These are phyloP conservation scores for Parathielavia hyrcaniae DNA, from an alignment of 495 filamentous ascomycete genomes.

Conservation along the genomic window DNA sequence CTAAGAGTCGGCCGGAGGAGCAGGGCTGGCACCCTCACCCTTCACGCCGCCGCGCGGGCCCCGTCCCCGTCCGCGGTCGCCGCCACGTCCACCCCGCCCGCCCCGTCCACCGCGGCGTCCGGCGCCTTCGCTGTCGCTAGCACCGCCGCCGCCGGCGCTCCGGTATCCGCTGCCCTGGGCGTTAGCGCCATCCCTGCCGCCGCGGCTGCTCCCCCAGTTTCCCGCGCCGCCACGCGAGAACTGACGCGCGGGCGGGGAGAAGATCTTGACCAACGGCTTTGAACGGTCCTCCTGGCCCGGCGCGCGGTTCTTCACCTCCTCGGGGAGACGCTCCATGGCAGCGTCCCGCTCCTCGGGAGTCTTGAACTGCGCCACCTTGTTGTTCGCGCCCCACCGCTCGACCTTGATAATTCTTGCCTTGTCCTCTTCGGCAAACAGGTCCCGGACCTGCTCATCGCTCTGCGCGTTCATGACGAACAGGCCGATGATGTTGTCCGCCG, in stretches of 20 bases:
- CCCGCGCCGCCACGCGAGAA: constrained; percentile 58
- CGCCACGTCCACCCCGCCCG: constrained; percentile 50
- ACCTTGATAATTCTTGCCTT: constrained; percentile 69
- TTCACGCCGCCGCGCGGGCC: constrained; percentile 56
- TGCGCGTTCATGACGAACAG: constrained; percentile 79
- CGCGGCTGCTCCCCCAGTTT: constrained; percentile 66
- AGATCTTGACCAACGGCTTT: constrained; percentile 74
- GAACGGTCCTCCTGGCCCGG: constrained; percentile 53
- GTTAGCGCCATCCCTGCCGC: constrained; percentile 40
- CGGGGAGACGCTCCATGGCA: constrained; percentile 63
- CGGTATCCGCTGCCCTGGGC: constrained; percentile 57
- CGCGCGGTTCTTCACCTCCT: constrained; percentile 63
- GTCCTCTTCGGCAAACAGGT: constrained; percentile 75
- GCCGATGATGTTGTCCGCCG: constrained; percentile 54
- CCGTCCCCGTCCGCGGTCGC: constrained; percentile 51
- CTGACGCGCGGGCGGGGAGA: constrained; percentile 51
- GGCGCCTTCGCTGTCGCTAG: constrained; percentile 75
- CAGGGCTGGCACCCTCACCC: constrained; percentile 46
- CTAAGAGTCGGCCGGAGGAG: constrained; percentile 47
- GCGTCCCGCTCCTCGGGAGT: constrained; percentile 68
- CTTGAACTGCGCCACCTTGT: constrained; percentile 75
- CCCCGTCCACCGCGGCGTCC: constrained; percentile 60
- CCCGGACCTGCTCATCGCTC: constrained; percentile 67
- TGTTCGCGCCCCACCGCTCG: constrained; percentile 68
- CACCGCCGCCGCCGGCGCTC: constrained; percentile 54